Percentiles rank a stretch among this genome's conserved stretches.
Conservation (phyloP, 768 basidiomycete genomes). For the Suillus subaureus region DNA sequence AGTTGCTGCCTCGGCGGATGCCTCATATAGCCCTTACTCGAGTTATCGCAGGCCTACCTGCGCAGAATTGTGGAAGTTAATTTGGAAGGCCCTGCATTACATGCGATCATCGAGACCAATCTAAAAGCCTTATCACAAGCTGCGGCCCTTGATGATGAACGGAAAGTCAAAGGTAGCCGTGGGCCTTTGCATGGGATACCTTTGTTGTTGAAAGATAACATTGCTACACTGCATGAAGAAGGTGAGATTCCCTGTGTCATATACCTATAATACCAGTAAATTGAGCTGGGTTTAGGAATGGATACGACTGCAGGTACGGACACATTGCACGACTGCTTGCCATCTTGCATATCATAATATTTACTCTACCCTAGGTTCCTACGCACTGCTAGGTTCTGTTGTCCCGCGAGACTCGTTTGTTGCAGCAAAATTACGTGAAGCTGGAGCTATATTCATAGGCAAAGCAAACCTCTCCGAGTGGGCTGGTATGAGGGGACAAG, state of each 20-base stretch:
- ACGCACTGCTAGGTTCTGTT: conserved; percentile 22
- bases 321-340: neutral
- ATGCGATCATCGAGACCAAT: conserved; percentile 64
- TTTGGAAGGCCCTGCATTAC: conserved; percentile 53
- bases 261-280: conserved; percentile 1
- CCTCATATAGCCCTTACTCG: neutral
- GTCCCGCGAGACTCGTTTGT: conserved; percentile 32
- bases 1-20: neutral
- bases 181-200: conserved; percentile 60
- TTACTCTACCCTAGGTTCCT: conserved; percentile 32
- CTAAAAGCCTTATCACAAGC: conserved; percentile 57
- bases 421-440: conserved; percentile 23
- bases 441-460: conserved; percentile 34
- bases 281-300: conserved; percentile 29
- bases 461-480: conserved; percentile 50
- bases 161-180: conserved; percentile 44
- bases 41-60: conserved; percentile 54
- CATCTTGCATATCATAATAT: neutral
- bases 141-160: conserved; percentile 50
- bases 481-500: conserved; percentile 37
- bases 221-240: conserved; percentile 35
- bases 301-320: conserved; percentile 39
- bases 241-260: conserved; percentile 17
- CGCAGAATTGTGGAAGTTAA: conserved; percentile 72
- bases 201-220: conserved; percentile 54